Conservation (phyloP, 2,329 filamentous ascomycete species). For the Apiospora arundinis region DNA sequence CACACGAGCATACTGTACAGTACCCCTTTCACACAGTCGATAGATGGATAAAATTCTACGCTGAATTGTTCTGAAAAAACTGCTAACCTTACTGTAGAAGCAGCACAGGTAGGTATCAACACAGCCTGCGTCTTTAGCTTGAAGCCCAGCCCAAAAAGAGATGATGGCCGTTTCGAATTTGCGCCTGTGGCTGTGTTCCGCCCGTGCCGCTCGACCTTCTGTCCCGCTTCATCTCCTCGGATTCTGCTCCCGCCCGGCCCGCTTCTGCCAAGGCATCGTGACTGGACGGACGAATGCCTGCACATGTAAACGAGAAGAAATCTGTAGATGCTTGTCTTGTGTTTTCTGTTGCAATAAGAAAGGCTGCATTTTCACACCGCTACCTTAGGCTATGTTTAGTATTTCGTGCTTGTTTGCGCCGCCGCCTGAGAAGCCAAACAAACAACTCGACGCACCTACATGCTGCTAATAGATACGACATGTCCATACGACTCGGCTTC, state of each 20-base stretch:
- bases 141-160: constrained; percentile 12
- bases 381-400: neutral
- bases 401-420: neutral
- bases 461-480: neutral
- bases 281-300: neutral
- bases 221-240: constrained; percentile 4
- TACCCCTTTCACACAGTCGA: no score
- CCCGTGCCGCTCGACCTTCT: neutral
- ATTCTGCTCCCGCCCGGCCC: neutral
- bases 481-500: neutral
- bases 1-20: no score
- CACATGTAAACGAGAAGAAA: neutral
- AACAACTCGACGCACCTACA: neutral
- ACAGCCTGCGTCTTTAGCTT: neutral
- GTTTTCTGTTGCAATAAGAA: neutral
- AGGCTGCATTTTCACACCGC: neutral
- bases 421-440: neutral
- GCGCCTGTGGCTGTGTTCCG: constrained; percentile 4
- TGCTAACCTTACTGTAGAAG: no score
- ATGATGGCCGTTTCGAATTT: constrained; percentile 12
- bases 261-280: constrained; percentile 9
- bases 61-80: no score
- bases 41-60: no score
- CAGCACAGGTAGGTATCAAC: no score
- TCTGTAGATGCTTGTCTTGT: neutral